phyloP scores from a whole-genome alignment of 495 filamentous ascomycete species.

The Delitschia confertaspora region DNA sequence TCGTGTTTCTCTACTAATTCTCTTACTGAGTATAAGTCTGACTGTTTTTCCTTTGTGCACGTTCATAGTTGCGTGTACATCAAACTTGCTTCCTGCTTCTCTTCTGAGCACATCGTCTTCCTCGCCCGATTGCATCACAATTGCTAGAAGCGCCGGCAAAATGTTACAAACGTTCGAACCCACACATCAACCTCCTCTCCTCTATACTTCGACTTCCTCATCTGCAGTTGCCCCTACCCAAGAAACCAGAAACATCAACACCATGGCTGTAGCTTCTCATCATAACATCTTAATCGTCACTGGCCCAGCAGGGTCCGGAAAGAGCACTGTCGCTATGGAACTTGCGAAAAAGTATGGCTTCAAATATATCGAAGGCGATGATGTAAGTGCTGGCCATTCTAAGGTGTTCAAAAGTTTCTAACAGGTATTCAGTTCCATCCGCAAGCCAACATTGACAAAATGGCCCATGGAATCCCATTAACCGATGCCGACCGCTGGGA shows the following conservation, averaged over 20 bases:
- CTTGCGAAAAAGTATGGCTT: slow-evolving; percentile 61
- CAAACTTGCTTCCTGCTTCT: too few relatives aligned
- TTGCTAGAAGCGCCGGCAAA: slow-evolving; percentile 4
- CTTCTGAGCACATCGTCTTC: neutral
- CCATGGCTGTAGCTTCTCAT: too few relatives aligned
- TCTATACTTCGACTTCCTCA: slow-evolving; percentile 17
- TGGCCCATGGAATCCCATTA: slow-evolving; percentile 75
- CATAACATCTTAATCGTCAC: slow-evolving; percentile 98
- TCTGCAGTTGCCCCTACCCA: slow-evolving; percentile 1
- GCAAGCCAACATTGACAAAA: slow-evolving; percentile 80
- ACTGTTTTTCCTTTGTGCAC: too few relatives aligned
- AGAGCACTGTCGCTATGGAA: slow-evolving; percentile 81
- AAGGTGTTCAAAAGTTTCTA: slow-evolving; percentile 1
- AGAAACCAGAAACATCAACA: neutral
- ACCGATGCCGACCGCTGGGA: slow-evolving; percentile 97
- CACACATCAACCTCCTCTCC: slow-evolving; percentile 6
- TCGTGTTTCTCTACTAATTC: slow-evolving; percentile 13
- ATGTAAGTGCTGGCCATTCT: slow-evolving; percentile 52
- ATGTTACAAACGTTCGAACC: slow-evolving; percentile 26
- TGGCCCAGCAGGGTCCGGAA: slow-evolving; percentile 91
- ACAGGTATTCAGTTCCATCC: slow-evolving; percentile 66
- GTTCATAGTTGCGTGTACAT: too few relatives aligned
- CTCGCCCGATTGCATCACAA: neutral
- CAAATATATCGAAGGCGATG: slow-evolving; percentile 90
- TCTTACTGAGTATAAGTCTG: too few relatives aligned